Base-by-base conservation (phyloP, 2,329 filamentous ascomycete genomes). In the Cephalotrichum gorgonifer region DNA sequence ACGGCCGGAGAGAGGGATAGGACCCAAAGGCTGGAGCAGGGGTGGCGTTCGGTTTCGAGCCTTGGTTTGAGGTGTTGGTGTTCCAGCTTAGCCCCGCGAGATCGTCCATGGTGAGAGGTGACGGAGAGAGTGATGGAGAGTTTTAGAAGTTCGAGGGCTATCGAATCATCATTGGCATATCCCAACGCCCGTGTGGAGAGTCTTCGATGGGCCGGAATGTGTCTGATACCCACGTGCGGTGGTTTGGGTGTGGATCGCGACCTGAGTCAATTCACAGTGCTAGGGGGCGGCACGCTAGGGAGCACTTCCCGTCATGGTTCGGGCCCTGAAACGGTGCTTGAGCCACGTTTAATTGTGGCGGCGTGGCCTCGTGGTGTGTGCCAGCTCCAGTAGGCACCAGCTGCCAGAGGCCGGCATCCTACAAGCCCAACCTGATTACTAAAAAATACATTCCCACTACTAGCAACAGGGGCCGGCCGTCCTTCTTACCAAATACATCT, bases 81-180 rank as follows among this genome's bases (percentile, higher is more conserved):
- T 75, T 76, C 78, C 78, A 83, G 64, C 76, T 75, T 56, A 83
- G 69, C 54, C 75, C 72, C 44, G 75, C 73, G 44, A 83, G 73
- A 64, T 83, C 78, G 56, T 83, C 76, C 79, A 83, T 83, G 50
- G 59, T 67, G 48, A 30, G 43, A 41, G 33, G 11, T 46, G 11
- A 41, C 6, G 46, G 26, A 17, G 6, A 28, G 38, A 25, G 26
- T 11, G 27, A 42, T 6, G 3, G 23, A 3, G 14, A 48, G 9
- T 35, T 44, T 6, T 7, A 42, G 22, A 12, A 8, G 27, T 27
- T n/a, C 4, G 15, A 17, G 26, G 43, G 42, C 38, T 30, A 44
- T 44, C 31, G 47, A 9, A 28, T 39, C 46, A 48, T 48, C 20
- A 48, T 43, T 39, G 26, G 30, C n/a, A 20, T 9, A 12, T 43